These are phyloP conservation scores for Flammula alnicola DNA, from an alignment of 1,284 basidiomycete genomes.

Conservation along the genomic window DNA sequence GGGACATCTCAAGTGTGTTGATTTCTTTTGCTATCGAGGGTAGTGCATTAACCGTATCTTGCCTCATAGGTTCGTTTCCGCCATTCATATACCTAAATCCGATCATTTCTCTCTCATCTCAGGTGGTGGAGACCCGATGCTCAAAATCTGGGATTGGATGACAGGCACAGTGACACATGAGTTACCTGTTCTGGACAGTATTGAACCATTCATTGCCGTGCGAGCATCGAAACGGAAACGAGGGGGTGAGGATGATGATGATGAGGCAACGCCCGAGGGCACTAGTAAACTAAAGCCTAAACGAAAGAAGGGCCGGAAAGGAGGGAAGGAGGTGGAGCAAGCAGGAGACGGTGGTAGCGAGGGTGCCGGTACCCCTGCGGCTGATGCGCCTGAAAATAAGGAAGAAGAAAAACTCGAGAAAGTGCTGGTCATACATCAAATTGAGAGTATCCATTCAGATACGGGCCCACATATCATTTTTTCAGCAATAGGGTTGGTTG, in stretches of 20 bases:
- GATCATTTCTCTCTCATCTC: slow-evolving; percentile 65
- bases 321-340: too few relatives aligned
- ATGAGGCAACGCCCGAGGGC: slow-evolving; percentile 30
- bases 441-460: slow-evolving; percentile 45
- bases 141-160: slow-evolving; percentile 86
- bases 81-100: slow-evolving; percentile 69
- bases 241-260: slow-evolving; percentile 39
- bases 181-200: slow-evolving; percentile 56
- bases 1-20: slow-evolving; percentile 78
- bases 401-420: slow-evolving; percentile 33
- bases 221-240: slow-evolving; percentile 43
- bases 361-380: slow-evolving; percentile 9
- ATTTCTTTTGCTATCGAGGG: neutral
- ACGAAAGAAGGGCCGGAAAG: slow-evolving; percentile 23
- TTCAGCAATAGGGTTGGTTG: slow-evolving; percentile 68
- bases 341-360: slow-evolving; percentile 27
- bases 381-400: slow-evolving; percentile 21
- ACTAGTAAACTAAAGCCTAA: slow-evolving; percentile 33
- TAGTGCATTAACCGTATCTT: slow-evolving; percentile 1
- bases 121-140: slow-evolving; percentile 82
- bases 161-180: slow-evolving; percentile 57
- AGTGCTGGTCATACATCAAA: slow-evolving; percentile 58
- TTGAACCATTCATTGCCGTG: slow-evolving; percentile 69
- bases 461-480: slow-evolving; percentile 57
- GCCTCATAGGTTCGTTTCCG: slow-evolving; percentile 74